Evolutionary conservation across 441 rosid species (phyloP).

Genomic region (Kokia cookei): DNA sequence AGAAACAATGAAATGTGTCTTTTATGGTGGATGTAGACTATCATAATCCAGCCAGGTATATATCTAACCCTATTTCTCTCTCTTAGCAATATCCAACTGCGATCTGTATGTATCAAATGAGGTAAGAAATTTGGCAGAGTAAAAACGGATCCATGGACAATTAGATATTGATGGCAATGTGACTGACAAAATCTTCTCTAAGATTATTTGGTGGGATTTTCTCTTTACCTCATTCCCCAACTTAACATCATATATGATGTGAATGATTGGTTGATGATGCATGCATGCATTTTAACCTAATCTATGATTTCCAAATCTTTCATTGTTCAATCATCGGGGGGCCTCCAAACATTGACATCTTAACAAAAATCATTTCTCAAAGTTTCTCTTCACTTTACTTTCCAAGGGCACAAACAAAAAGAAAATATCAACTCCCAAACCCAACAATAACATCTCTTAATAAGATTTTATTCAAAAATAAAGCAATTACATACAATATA

Average conservation of each 20-base stretch:
- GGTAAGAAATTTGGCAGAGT: not conserved
- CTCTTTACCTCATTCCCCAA: not conserved
- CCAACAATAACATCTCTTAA: too few species aligned
- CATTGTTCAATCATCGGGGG: constrained; percentile 12
- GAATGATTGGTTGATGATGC: not conserved
- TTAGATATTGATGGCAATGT: not conserved
- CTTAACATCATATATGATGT: not conserved
- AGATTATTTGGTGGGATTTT: constrained; percentile 6
- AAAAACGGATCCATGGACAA: not conserved
- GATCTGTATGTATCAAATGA: not conserved
- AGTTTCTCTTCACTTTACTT: not conserved
- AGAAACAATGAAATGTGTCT: too few species aligned
- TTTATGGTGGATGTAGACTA: too few species aligned
- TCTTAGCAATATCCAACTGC: not conserved
- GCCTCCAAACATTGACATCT: constrained; percentile 10
- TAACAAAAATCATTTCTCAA: constrained; percentile 17
- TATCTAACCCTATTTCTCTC: too few species aligned
- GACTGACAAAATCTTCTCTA: not conserved
- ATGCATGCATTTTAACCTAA: constrained; percentile 10
- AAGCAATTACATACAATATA: not conserved
- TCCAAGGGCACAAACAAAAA: not conserved
- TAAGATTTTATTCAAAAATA: not conserved
- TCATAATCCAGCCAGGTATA: too few species aligned
- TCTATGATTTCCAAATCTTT: not conserved
- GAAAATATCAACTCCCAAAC: too few species aligned